A percentile compares a stretch with the other conserved stretches of the same genome.
These are phyloP conservation scores for Tulasnella sp. DNA, from an alignment of 768 basidiomycete genomes.

Conservation along the genomic window DNA sequence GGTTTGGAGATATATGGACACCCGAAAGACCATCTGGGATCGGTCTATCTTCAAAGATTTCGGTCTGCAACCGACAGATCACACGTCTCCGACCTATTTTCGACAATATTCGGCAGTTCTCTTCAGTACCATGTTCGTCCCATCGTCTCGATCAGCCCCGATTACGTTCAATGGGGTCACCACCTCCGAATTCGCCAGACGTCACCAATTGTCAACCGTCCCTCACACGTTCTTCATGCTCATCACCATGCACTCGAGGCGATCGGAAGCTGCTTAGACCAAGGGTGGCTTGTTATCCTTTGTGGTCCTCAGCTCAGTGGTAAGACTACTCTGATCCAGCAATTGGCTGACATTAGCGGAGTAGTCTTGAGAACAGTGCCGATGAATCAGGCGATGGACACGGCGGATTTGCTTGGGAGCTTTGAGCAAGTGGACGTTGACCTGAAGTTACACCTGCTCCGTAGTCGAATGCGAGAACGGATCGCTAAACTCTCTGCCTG, in stretches of 20 bases:
- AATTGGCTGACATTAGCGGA: conserved; percentile 59
- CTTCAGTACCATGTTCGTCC: not conserved
- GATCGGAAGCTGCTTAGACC: conserved; percentile 53
- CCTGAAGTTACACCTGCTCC: not conserved
- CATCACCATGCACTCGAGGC: conserved; percentile 61
- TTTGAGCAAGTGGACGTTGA: conserved; percentile 76
- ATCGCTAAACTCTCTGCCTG: not conserved
- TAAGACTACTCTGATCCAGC: conserved; percentile 62
- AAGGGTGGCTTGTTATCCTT: conserved; percentile 82
- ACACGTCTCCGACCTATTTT: conserved; percentile 26
- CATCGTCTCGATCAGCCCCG: conserved; percentile 27
- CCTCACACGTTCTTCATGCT: conserved; percentile 43
- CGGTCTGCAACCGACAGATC: conserved; percentile 54
- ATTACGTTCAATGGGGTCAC: conserved; percentile 50
- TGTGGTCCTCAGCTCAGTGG: conserved; percentile 62
- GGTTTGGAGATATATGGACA: conserved; percentile 31
- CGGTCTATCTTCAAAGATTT: conserved; percentile 78
- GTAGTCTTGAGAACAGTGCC: conserved; percentile 54
- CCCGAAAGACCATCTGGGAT: conserved; percentile 51
- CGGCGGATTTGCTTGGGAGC: conserved; percentile 85
- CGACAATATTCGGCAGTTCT: conserved; percentile 22
- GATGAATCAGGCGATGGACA: conserved; percentile 79
- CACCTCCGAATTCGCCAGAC: conserved; percentile 39
- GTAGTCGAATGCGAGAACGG: too few species aligned
- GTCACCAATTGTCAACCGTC: too few species aligned